Percentiles rank a stretch among this genome's conserved stretches.
Conservation (phyloP, 768 basidiomycete species). For the Suillus placidus region DNA sequence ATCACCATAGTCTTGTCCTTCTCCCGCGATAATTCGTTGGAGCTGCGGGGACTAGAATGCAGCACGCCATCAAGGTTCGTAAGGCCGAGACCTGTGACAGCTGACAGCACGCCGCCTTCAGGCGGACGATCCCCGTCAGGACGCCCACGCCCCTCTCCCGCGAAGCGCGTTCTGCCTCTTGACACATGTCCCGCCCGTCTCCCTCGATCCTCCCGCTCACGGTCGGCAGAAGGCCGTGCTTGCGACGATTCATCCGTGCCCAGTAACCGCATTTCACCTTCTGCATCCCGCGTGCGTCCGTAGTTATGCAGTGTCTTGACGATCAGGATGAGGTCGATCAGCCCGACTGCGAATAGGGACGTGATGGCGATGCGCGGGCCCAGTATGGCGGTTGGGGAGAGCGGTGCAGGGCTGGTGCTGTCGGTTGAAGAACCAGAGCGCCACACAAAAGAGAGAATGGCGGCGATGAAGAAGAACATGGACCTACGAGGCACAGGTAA, state of each 20-base stretch:
- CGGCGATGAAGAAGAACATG: conserved; percentile 63
- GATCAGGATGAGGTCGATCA: conserved; percentile 64
- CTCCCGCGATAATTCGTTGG: conserved; percentile 18
- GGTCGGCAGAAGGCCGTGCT: not conserved
- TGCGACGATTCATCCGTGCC: not conserved
- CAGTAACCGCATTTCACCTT: not conserved
- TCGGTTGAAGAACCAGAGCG: conserved; percentile 55
- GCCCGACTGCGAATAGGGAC: conserved; percentile 53
- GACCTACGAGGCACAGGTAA: conserved; percentile 44
- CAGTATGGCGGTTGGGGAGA: conserved; percentile 43
- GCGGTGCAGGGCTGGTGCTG: conserved; percentile 33
- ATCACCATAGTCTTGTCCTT: conserved; percentile 11
- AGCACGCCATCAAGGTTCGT: conserved; percentile 23
- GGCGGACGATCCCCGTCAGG: not conserved
- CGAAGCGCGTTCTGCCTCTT: conserved; percentile 13
- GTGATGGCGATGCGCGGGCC: conserved; percentile 61
- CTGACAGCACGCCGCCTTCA: conserved; percentile 23
- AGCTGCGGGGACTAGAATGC: conserved; percentile 11
- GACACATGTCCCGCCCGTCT: not conserved
- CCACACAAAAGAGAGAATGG: conserved; percentile 72
- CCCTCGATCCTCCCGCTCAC: conserved; percentile 11
- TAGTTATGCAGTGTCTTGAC: conserved; percentile 65
- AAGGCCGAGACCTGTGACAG: conserved; percentile 33
- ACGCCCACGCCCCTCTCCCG: conserved; percentile 6
- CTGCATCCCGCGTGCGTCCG: conserved; percentile 30